A percentile compares a stretch with the other conserved stretches of the same genome.
Evolutionary conservation across 495 filamentous ascomycete genomes (phyloP).

Genomic region (Aspergillus conjunctus): DNA sequence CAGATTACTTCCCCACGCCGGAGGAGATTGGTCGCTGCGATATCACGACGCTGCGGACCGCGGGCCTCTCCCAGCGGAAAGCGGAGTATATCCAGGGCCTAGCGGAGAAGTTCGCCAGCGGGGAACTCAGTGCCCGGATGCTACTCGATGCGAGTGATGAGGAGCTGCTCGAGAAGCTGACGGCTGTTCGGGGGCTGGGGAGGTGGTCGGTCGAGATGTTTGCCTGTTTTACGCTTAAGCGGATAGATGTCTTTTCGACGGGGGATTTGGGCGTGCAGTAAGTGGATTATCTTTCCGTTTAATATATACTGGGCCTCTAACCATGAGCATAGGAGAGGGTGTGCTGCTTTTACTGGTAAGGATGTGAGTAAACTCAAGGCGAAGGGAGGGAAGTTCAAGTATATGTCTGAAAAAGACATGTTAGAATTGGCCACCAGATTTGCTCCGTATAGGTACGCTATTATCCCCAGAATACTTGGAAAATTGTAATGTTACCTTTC

Average conservation of each 20-base stretch:
- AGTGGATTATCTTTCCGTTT: conserved; percentile 28
- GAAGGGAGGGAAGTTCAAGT: conserved; percentile 93
- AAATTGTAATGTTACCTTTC: conserved; percentile 9
- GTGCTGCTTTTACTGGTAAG: conserved; percentile 82
- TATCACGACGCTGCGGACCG: conserved; percentile 70
- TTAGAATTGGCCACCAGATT: conserved; percentile 77
- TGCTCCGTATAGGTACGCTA: conserved; percentile 74
- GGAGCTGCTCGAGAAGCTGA: conserved; percentile 77
- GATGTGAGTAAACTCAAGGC: conserved; percentile 83
- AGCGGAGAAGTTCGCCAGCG: conserved; percentile 73
- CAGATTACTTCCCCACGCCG: conserved; percentile 71
- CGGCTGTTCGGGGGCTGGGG: conserved; percentile 84
- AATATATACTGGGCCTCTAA: not conserved
- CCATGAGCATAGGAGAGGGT: conserved; percentile 63
- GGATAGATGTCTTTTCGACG: conserved; percentile 89
- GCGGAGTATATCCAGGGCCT: conserved; percentile 91
- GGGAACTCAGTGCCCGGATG: conserved; percentile 74
- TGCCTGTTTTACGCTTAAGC: conserved; percentile 85
- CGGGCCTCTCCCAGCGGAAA: conserved; percentile 87
- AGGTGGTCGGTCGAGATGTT: conserved; percentile 98
- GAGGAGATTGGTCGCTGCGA: conserved; percentile 62
- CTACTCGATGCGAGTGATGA: conserved; percentile 79
- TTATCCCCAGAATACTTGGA: not conserved
- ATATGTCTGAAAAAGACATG: conserved; percentile 95
- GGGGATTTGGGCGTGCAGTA: conserved; percentile 93